Evolutionary conservation across 257 asterid species (phyloP).

Genomic region (Scutellaria barbata): DNA sequence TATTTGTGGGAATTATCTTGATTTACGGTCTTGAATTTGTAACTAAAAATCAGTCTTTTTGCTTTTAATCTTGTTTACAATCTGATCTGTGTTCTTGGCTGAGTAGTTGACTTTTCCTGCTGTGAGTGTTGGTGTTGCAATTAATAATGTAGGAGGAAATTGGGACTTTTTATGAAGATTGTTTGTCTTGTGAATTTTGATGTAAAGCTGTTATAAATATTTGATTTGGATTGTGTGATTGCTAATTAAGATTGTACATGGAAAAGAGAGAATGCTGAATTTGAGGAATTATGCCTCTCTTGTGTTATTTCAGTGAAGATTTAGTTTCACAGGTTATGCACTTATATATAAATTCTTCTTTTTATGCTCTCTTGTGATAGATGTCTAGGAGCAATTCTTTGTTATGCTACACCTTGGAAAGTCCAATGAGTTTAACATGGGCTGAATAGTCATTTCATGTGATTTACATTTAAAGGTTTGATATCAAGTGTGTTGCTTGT

Average conservation of each 20-base stretch:
- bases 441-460: background rate
- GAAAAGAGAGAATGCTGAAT: constrained; percentile 1
- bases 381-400: background rate
- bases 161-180: constrained; percentile 6
- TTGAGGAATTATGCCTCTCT: background rate
- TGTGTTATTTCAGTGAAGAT: background rate
- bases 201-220: background rate
- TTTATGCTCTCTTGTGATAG: background rate
- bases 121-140: constrained; percentile 2
- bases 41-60: background rate
- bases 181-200: background rate
- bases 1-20: constrained; percentile 28
- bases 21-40: constrained; percentile 25
- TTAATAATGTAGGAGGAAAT: background rate
- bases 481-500: background rate
- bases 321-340: background rate
- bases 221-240: constrained; percentile 14
- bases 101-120: constrained; percentile 35
- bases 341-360: background rate
- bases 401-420: background rate
- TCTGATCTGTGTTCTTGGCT: constrained; percentile 21
- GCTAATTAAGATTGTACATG: background rate
- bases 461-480: background rate
- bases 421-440: background rate
- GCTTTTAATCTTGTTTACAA: constrained; percentile 14